Base-by-base conservation (phyloP, 106 monocot species). In the Acanthochlamys bracteata region DNA sequence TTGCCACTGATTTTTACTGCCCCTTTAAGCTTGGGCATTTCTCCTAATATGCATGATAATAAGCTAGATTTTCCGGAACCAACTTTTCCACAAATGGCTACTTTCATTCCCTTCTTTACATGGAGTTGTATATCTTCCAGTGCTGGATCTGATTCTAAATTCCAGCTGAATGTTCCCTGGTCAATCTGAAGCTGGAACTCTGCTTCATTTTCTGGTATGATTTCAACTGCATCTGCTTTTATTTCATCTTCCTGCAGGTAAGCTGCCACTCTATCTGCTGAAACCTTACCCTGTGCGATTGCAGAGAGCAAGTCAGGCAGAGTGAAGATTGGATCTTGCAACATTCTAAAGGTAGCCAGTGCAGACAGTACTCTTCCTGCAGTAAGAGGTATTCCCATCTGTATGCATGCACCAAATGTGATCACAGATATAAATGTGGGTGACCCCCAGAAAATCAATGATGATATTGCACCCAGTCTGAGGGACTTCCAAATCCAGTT, bases 1-100 rank as follows among this genome's bases (percentile, higher is more conserved):
- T 67, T 70, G 15, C 91, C 91, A 55, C 84, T 85, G 47, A 88
- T 53, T 42, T 67, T 80, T 16, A 85, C 76, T 20, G 59, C 64
- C 27, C 96, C 91, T 26, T 80, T 82, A 20, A 85, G 24, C 59
- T 83, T 98, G 19, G 91, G 83, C 10, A 91, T 26, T 75, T 98
- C 85, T 57, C 96, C 96, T 47, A 98, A 58, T 41, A 91, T 84
- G 76, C 90, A 84, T 27, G 84, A 77, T 11, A 95, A 56, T 73
- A 95, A 76, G 70, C 76, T 96, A 11, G 90, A 90, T 62, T 96
- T 96, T 4, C 90, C 87, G 0, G 90, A 90, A 16, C 90, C 95
- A 49, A 98, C 88, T 17, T 82, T 83, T 60, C 96, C 96, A 54
- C 96, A 91, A 69, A 91, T 78, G 7, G 96, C 87, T 25, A 98